Percentiles rank a stretch among this genome's conserved stretches.
Evolutionary conservation across 352 stramenopile species (phyloP).

Genomic region (Saprolegnia diclina): DNA sequence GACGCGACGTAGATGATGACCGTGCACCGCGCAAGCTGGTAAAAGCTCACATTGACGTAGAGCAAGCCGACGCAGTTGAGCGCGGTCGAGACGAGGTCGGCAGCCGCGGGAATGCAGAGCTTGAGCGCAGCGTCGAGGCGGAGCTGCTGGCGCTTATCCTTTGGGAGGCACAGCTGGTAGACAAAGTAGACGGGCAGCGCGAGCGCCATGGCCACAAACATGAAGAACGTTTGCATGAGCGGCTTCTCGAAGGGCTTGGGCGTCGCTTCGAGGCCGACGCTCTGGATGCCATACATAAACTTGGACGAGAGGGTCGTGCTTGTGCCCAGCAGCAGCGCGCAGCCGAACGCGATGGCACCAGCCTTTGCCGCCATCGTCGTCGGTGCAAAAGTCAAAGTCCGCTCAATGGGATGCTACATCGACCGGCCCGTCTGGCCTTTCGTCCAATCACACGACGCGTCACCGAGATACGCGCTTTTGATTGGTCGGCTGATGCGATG

Average conservation of each 20-base stretch:
- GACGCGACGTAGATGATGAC: constrained; percentile 84
- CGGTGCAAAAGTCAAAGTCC: neutral
- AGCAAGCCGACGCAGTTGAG: constrained; percentile 70
- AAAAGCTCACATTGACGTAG: constrained; percentile 53
- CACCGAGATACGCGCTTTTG: neutral
- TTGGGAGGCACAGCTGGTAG: neutral
- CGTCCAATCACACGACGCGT: neutral
- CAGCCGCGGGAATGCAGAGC: constrained; percentile 55
- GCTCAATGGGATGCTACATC: too few species aligned
- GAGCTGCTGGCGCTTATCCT: neutral
- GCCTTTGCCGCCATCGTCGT: neutral
- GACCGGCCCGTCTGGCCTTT: neutral
- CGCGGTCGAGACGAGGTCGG: constrained; percentile 62
- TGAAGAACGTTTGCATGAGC: constrained; percentile 68
- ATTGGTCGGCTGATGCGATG: neutral
- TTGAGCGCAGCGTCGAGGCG: constrained; percentile 32
- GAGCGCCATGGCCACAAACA: constrained; percentile 71
- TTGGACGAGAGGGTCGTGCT: constrained; percentile 23
- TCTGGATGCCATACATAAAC: constrained; percentile 52
- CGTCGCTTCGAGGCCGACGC: constrained; percentile 38
- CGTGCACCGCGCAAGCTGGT: constrained; percentile 66
- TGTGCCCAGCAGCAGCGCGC: constrained; percentile 22
- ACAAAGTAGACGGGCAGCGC: constrained; percentile 5
- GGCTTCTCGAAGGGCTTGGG: constrained; percentile 57
- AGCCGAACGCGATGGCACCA: constrained; percentile 11